A percentile compares a stretch with the other conserved stretches of the same genome.
Evolutionary conservation across 495 filamentous ascomycete species (phyloP).

Genomic region (Amphirosellinia nigrospora): DNA sequence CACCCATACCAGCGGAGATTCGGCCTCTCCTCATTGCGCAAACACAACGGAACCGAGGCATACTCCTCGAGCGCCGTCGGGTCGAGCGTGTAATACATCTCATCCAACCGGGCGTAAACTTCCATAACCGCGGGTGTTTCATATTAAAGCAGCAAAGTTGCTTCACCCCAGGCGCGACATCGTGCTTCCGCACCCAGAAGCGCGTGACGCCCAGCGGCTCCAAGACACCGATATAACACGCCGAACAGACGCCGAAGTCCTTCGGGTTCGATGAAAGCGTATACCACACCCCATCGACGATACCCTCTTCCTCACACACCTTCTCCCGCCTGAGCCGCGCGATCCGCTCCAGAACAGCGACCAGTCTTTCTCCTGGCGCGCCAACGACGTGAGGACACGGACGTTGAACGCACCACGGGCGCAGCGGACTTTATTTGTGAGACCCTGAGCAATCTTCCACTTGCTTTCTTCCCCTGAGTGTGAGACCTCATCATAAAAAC

Average conservation of each 20-base stretch:
- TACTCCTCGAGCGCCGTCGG: conserved; percentile 26
- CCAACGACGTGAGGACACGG: conserved; percentile 37
- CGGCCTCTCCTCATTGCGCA: conserved; percentile 36
- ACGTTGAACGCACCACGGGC: conserved; percentile 36
- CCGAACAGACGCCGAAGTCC: conserved; percentile 43
- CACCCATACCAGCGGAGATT: conserved; percentile 46
- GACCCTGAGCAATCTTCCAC: conserved; percentile 26
- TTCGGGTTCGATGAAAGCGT: conserved; percentile 36
- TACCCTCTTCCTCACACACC: conserved; percentile 40
- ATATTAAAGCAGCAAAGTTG: conserved; percentile 32
- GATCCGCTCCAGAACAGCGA: conserved; percentile 38
- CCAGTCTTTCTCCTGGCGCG: conserved; percentile 38
- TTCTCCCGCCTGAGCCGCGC: conserved; percentile 33
- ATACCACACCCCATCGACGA: conserved; percentile 45
- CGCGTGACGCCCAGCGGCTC: conserved; percentile 36
- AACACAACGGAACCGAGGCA: conserved; percentile 34
- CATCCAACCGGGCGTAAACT: conserved; percentile 30
- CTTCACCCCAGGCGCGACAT: conserved; percentile 10
- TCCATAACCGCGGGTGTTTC: conserved; percentile 25
- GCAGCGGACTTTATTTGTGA: conserved; percentile 31
- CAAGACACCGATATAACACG: conserved; percentile 42
- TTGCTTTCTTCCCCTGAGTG: conserved; percentile 40
- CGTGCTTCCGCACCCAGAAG: conserved; percentile 32
- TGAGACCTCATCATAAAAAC: conserved; percentile 44
- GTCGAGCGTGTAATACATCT: conserved; percentile 29